These are phyloP conservation scores for Arthrobotrys sphaeroides DNA, from an alignment of 2,329 filamentous ascomycete genomes.

Conservation along the genomic window DNA sequence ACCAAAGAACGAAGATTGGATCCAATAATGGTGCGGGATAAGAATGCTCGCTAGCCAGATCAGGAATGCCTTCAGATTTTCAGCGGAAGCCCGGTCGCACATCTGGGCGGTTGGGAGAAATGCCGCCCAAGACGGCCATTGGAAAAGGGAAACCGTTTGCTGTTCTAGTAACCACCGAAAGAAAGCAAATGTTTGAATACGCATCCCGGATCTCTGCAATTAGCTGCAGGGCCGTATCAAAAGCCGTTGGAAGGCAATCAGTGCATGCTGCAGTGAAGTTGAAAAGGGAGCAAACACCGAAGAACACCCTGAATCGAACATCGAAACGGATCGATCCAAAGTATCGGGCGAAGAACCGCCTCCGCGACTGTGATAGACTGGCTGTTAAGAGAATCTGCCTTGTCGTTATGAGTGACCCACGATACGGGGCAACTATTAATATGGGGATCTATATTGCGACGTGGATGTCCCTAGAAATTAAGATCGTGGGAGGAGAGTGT, in stretches of 20 bases:
- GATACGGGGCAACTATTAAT: conserved; percentile 52
- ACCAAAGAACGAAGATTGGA: conserved; percentile 20
- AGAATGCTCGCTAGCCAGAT: conserved; percentile 37
- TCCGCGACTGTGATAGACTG: conserved; percentile 18
- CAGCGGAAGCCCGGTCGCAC: conserved; percentile 41
- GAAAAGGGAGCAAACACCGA: too few relatives aligned
- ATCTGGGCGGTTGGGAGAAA: conserved; percentile 37
- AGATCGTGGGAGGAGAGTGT: not conserved
- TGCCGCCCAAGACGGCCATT: conserved; percentile 24
- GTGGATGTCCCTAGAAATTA: conserved; percentile 38
- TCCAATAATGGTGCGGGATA: conserved; percentile 45
- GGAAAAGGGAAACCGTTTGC: conserved; percentile 37
- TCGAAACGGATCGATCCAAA: too few relatives aligned
- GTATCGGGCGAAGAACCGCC: not conserved
- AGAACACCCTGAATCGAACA: not conserved
- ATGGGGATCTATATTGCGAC: conserved; percentile 31
- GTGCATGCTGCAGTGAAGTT: not conserved
- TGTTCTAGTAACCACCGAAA: conserved; percentile 16
- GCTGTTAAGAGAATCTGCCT: conserved; percentile 1
- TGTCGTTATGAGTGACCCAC: conserved; percentile 11
- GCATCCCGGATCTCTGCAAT: not conserved
- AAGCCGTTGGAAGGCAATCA: not conserved
- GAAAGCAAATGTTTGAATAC: conserved; percentile 1
- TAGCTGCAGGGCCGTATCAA: conserved; percentile 3
- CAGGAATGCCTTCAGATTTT: conserved; percentile 27